Evolutionary conservation across 331 rosid genomes (phyloP).

Genomic region (Acacia concinna): DNA sequence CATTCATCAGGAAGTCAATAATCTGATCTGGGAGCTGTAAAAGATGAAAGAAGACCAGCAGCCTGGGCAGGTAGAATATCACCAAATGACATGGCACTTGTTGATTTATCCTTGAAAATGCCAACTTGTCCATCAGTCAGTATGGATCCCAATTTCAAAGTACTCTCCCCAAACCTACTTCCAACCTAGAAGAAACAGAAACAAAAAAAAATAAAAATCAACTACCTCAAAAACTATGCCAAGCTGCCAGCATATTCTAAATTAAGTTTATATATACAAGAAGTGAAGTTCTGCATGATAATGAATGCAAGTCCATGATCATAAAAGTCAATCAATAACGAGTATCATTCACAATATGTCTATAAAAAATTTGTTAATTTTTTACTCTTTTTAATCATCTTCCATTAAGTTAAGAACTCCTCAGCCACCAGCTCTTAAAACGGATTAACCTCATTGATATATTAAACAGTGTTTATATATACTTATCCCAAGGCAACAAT

Average conservation of each 20-base stretch:
- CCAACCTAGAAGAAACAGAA: constrained; percentile 46
- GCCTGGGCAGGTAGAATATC: constrained; percentile 25
- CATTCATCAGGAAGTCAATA: constrained; percentile 32
- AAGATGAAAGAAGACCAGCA: constrained; percentile 52
- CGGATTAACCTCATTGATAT: not conserved
- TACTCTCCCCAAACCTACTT: constrained; percentile 74
- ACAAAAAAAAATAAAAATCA: not conserved
- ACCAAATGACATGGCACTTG: constrained; percentile 8
- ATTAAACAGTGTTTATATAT: not conserved
- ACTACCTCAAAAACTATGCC: not conserved
- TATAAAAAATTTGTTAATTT: too few species aligned
- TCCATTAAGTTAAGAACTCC: not conserved
- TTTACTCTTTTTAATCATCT: not conserved
- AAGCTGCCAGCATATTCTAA: not conserved
- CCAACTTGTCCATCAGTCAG: constrained; percentile 77
- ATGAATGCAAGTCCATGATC: not conserved
- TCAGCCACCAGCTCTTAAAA: not conserved
- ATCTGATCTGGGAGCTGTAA: constrained; percentile 62
- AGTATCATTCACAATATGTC: not conserved
- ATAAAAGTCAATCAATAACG: not conserved
- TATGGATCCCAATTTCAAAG: constrained; percentile 66
- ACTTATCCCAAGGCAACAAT: not conserved
- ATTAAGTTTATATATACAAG: not conserved
- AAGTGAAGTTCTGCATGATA: not conserved
- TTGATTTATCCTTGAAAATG: constrained; percentile 51